Conservation (phyloP, 805 yeast species). For the Metschnikowia continentalis region DNA sequence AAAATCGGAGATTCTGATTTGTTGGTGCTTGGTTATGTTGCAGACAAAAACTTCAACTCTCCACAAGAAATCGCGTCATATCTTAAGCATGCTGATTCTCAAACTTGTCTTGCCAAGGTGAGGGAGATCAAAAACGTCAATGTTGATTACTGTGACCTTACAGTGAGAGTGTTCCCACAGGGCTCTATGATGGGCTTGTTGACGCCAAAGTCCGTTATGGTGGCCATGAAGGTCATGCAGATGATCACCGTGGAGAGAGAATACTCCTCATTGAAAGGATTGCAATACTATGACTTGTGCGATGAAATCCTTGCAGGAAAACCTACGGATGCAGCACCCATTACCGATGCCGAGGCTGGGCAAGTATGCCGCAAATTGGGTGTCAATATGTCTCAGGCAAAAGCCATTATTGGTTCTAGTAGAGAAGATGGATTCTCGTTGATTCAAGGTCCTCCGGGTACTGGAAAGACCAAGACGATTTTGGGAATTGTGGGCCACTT, state of each 20-base stretch:
- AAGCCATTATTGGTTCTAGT: conserved; percentile 75
- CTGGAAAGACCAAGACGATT: conserved; percentile 97
- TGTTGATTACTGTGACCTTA: conserved; percentile 68
- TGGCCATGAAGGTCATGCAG: conserved; percentile 73
- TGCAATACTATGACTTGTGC: conserved; percentile 76
- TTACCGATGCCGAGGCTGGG: conserved; percentile 36
- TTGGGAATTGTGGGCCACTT: conserved; percentile 83
- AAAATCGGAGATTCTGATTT: conserved; percentile 74
- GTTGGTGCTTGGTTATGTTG: conserved; percentile 48
- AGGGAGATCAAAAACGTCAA: conserved; percentile 63
- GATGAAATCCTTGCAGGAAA: conserved; percentile 61
- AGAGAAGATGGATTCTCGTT: conserved; percentile 72
- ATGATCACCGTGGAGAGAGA: conserved; percentile 94
- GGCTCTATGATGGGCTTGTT: conserved; percentile 51
- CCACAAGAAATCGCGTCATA: conserved; percentile 21
- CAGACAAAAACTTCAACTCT: conserved; percentile 17
- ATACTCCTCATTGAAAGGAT: conserved; percentile 74
- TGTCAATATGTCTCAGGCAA: conserved; percentile 87
- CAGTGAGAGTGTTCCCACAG: conserved; percentile 60
- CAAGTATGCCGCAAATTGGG: conserved; percentile 46
- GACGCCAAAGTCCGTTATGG: conserved; percentile 59
- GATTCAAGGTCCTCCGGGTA: conserved; percentile 99
- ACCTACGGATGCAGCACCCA: conserved; percentile 44
- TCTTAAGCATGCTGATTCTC: conserved; percentile 27
- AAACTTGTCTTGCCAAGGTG: conserved; percentile 78